Conservation (phyloP, 768 basidiomycete species). For the Cystofilobasidium bisporidii region DNA sequence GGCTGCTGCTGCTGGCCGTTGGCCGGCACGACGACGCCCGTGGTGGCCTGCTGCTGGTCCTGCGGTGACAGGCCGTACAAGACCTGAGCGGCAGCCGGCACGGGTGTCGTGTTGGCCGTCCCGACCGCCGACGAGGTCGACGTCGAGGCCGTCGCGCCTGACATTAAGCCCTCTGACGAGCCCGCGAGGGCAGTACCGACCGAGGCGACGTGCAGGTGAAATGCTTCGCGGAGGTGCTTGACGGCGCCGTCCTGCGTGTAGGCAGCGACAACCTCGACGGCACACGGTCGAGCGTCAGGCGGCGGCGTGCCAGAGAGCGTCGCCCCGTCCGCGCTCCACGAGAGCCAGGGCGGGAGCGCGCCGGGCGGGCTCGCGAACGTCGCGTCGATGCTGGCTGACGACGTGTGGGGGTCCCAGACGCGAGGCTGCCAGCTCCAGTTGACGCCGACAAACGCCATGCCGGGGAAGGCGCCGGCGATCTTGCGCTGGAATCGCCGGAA, state of each 20-base stretch:
- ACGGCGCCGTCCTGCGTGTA: not conserved
- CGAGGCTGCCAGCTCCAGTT: constrained; percentile 84
- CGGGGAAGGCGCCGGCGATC: constrained; percentile 71
- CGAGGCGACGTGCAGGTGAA: not conserved
- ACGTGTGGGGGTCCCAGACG: constrained; percentile 93
- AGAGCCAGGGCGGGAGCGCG: constrained; percentile 68
- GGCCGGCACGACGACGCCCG: not conserved
- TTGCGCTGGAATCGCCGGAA: constrained; percentile 49
- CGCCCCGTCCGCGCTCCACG: constrained; percentile 53
- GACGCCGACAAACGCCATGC: constrained; percentile 51
- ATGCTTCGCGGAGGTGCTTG: constrained; percentile 2
- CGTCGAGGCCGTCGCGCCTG: not conserved
- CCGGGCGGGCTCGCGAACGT: constrained; percentile 63
- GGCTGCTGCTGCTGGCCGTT: not conserved
- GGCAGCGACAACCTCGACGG: constrained; percentile 31
- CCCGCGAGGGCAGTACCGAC: too few species aligned
- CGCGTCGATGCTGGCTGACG: constrained; percentile 67
- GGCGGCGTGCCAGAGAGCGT: constrained; percentile 64
- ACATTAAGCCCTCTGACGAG: too few species aligned
- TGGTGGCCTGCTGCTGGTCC: not conserved
- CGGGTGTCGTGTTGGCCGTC: not conserved
- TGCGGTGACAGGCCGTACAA: constrained; percentile 7
- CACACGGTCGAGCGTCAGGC: constrained; percentile 20
- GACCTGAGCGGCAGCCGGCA: too few species aligned
- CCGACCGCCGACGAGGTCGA: not conserved